These are phyloP conservation scores for Zea luxurians DNA, from an alignment of 176 grass and related monocot genomes.

Conservation along the genomic window DNA sequence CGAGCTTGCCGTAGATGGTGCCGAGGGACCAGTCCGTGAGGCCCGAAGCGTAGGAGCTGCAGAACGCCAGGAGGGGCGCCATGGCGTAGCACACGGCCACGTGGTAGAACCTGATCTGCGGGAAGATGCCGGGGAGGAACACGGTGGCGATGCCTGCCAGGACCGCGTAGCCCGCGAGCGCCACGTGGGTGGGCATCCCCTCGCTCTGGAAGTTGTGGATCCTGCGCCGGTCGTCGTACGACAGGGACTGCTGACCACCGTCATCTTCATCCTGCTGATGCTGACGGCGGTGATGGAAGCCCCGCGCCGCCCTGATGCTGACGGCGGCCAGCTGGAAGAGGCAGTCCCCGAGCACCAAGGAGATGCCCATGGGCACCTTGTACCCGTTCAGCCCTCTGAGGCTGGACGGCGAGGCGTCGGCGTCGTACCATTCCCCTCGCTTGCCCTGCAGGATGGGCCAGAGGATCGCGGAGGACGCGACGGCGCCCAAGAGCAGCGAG, in stretches of 20 bases:
- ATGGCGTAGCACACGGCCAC: constrained; percentile 37
- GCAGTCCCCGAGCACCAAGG: constrained; percentile 55
- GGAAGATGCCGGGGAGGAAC: constrained; percentile 42
- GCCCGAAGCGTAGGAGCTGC: constrained; percentile 43
- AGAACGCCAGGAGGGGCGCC: constrained; percentile 42
- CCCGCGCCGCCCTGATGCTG: constrained; percentile 20
- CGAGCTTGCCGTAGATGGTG: constrained; percentile 47
- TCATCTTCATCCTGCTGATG: not conserved
- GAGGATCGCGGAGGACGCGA: constrained; percentile 40
- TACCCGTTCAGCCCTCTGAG: constrained; percentile 54
- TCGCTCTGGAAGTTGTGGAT: constrained; percentile 17
- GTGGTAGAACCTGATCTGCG: constrained; percentile 42
- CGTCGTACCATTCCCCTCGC: constrained; percentile 50
- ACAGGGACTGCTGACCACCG: not conserved
- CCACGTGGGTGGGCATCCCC: not conserved
- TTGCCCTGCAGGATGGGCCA: constrained; percentile 39
- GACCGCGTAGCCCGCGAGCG: constrained; percentile 16
- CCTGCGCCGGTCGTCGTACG: constrained; percentile 38
- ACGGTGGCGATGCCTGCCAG: constrained; percentile 3
- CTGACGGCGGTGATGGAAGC: not conserved
- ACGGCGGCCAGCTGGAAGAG: constrained; percentile 39
- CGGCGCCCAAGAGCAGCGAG: constrained; percentile 41
- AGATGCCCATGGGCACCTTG: constrained; percentile 57
- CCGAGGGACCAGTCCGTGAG: constrained; percentile 48
- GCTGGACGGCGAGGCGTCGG: constrained; percentile 28